phyloP scores from a whole-genome alignment of 1,284 basidiomycete species.

The Inonotus hispidus region DNA sequence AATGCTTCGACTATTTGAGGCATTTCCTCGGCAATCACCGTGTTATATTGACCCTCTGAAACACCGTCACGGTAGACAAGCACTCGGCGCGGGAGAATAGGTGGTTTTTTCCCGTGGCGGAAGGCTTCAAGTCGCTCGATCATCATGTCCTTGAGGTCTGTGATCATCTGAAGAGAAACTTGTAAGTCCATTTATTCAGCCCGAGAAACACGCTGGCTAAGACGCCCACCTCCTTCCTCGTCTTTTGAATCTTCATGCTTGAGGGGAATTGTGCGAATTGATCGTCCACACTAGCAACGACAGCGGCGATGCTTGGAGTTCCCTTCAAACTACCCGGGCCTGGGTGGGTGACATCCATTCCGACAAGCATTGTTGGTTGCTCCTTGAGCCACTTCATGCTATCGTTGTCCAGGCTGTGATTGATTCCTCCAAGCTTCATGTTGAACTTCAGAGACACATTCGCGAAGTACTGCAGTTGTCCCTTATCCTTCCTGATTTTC shows the following conservation, averaged over 20 bases:
- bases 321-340: slow-evolving; percentile 59
- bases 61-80: slow-evolving; percentile 77
- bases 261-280: slow-evolving; percentile 67
- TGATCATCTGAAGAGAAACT: slow-evolving; percentile 54
- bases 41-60: slow-evolving; percentile 73
- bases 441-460: slow-evolving; percentile 78
- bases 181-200: background rate
- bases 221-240: slow-evolving; percentile 60
- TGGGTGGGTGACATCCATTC: slow-evolving; percentile 82
- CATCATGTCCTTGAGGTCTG: slow-evolving; percentile 65
- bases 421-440: slow-evolving; percentile 75
- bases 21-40: slow-evolving; percentile 59
- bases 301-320: slow-evolving; percentile 74
- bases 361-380: slow-evolving; percentile 68
- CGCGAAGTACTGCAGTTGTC: slow-evolving; percentile 66
- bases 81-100: slow-evolving; percentile 52
- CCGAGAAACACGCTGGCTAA: background rate
- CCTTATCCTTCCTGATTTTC: slow-evolving; percentile 58
- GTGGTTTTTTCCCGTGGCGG: slow-evolving; percentile 39
- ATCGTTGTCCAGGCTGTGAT: slow-evolving; percentile 52
- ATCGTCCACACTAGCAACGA: slow-evolving; percentile 65
- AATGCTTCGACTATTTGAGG: slow-evolving; percentile 61
- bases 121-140: slow-evolving; percentile 54
- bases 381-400: slow-evolving; percentile 51
- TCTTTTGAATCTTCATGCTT: slow-evolving; percentile 65